Evolutionary conservation across 169 alveolate genomes (phyloP).

Genomic region (Eimeria necatrix): DNA sequence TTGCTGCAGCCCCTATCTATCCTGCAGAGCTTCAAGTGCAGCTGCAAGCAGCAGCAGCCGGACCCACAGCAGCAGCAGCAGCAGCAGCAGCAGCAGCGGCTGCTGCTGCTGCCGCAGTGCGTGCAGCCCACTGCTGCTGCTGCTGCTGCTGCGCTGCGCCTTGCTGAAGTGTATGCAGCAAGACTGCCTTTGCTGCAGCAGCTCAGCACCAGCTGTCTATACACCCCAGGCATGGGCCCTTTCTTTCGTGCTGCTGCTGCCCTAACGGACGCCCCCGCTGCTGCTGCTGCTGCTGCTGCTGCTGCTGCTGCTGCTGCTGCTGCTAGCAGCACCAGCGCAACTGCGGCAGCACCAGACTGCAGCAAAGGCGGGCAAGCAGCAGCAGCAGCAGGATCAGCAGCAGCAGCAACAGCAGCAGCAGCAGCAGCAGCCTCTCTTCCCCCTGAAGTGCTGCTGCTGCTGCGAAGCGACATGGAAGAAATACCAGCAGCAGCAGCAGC

Average conservation of each 20-base stretch:
- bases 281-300: neutral
- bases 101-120: neutral
- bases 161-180: conserved; percentile 17
- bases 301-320: neutral
- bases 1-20: conserved; percentile 12
- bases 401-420: neutral
- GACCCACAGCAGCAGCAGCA: too few relatives aligned
- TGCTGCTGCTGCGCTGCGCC: conserved; percentile 9
- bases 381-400: too few relatives aligned
- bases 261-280: neutral
- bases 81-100: neutral
- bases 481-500: neutral
- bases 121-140: neutral
- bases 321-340: neutral
- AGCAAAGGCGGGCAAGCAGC: too few relatives aligned
- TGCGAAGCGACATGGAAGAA: neutral
- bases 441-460: neutral
- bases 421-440: neutral
- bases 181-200: conserved; percentile 1
- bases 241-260: neutral
- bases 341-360: neutral
- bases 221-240: neutral
- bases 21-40: too few relatives aligned
- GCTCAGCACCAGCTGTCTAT: neutral
- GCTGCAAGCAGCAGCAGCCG: too few relatives aligned